Evolutionary conservation across 2,329 filamentous ascomycete species (phyloP).

Genomic region (Apiospora aurea): DNA sequence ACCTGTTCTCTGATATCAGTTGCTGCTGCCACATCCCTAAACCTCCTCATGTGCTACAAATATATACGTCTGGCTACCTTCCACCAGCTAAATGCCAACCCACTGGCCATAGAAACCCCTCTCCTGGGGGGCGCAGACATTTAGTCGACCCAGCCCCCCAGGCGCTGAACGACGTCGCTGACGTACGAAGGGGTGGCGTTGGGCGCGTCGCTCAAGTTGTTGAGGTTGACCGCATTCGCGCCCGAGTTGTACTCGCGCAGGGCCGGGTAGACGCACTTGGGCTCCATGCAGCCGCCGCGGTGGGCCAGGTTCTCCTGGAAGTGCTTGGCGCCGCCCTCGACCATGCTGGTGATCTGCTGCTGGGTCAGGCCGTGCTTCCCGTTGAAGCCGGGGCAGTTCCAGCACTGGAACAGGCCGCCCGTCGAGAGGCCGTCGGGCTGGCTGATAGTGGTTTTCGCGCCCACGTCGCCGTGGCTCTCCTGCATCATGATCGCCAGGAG

Average conservation of each 20-base stretch:
- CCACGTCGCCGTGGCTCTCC: conserved; percentile 49
- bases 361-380: conserved; percentile 41
- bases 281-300: conserved; percentile 38
- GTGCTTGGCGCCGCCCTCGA: conserved; percentile 39
- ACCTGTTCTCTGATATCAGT: background rate
- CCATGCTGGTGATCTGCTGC: conserved; percentile 45
- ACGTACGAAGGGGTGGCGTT: conserved; percentile 47
- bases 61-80: background rate
- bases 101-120: background rate
- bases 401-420: conserved; percentile 49
- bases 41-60: background rate
- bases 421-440: conserved; percentile 41
- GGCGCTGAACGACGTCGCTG: conserved; percentile 47
- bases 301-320: conserved; percentile 39
- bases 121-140: background rate
- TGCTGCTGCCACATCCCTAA: background rate
- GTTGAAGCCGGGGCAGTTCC: conserved; percentile 44
- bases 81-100: background rate
- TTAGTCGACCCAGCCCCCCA: conserved; percentile 45
- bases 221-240: conserved; percentile 39
- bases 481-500: conserved; percentile 51
- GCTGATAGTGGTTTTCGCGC: conserved; percentile 45
- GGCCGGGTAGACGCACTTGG: conserved; percentile 47
- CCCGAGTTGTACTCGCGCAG: conserved; percentile 51
- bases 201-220: conserved; percentile 44